Evolutionary conservation across 2,329 filamentous ascomycete species (phyloP), one percentile per base, ranked within the genome.

Genomic region (Ploettnerulaceae sp.): DNA sequence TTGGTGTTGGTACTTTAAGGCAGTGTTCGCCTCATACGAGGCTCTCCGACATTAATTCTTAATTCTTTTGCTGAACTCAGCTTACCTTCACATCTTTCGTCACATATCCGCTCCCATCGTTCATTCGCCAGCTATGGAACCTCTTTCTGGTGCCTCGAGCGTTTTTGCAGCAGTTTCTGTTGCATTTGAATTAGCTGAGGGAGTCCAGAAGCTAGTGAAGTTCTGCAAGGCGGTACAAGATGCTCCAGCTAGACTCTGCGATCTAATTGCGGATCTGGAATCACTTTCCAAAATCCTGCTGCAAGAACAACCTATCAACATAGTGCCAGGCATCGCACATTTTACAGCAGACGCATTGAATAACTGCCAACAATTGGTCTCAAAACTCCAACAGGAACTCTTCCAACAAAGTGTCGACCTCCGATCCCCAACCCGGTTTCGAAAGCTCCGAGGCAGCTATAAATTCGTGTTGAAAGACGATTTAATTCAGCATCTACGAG

Each of bases 151-250:
- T 4, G 39, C 42, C 21, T 37, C 45, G 3, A 31, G 50, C 40
- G 32, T 48, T 2, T 28, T 48, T 37, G 48, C 48, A 41, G 39
- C 37, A 45, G 43, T 47, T 12, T 36, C 38, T 17, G 20, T 49
- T 41, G 42, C 31, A 7, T 31, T 40, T 34, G 46, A 52, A 39
- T 43, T 52, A 22, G 42, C 26, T 4, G 38, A 47, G 18, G 35
- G 14, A 3, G 22, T 50, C 36, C 29, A 38, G 28, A 49, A 41
- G 15, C 26, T 53, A 18, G 34, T 53, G 7, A 20, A 25, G 14
- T 45, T 53, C 17, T 35, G 36, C 12, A 41, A 45, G 26, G 25
- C 22, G n/a, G 31, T 53, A 7, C 33, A 33, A 42, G 47, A 53
- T 45, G 50, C 47, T 7, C 47, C 47, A 20, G 24, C 25, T 26